These are phyloP conservation scores for Graphium sp. DNA, from an alignment of 2,329 filamentous ascomycete species.

Conservation along the genomic window DNA sequence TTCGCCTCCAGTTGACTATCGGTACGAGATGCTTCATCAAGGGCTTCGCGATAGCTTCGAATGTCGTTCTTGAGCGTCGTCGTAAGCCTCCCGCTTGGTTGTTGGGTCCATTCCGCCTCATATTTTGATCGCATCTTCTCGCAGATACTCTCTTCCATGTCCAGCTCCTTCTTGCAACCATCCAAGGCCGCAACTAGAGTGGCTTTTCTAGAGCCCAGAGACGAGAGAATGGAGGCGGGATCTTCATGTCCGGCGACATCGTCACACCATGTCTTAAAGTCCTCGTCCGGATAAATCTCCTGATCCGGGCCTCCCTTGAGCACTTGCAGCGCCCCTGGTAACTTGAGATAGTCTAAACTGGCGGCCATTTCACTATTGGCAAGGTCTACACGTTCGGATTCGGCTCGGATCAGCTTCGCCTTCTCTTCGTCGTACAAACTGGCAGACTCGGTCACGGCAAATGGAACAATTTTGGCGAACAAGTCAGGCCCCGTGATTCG, in stretches of 20 bases:
- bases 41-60: conserved; percentile 69
- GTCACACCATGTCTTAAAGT: conserved; percentile 87
- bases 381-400: conserved; percentile 82
- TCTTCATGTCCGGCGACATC: conserved; percentile 77
- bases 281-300: conserved; percentile 72
- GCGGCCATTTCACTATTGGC: conserved; percentile 94
- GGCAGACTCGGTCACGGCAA: conserved; percentile 90
- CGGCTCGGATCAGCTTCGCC: conserved; percentile 82
- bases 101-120: conserved; percentile 88
- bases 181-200: conserved; percentile 59
- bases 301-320: conserved; percentile 87
- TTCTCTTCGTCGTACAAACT: conserved; percentile 98
- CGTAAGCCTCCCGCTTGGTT: conserved; percentile 81
- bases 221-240: conserved; percentile 64
- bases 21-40: conserved; percentile 78
- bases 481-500: conserved; percentile 93
- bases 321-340: conserved; percentile 78
- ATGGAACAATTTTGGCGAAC: conserved; percentile 90
- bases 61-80: conserved; percentile 78
- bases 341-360: conserved; percentile 80
- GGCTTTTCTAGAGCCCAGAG: conserved; percentile 61
- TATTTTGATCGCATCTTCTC: conserved; percentile 99
- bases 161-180: conserved; percentile 69
- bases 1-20: conserved; percentile 73
- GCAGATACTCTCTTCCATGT: conserved; percentile 94